Base-by-base conservation (phyloP, 2,329 filamentous ascomycete species). In the Phoma sp. region DNA sequence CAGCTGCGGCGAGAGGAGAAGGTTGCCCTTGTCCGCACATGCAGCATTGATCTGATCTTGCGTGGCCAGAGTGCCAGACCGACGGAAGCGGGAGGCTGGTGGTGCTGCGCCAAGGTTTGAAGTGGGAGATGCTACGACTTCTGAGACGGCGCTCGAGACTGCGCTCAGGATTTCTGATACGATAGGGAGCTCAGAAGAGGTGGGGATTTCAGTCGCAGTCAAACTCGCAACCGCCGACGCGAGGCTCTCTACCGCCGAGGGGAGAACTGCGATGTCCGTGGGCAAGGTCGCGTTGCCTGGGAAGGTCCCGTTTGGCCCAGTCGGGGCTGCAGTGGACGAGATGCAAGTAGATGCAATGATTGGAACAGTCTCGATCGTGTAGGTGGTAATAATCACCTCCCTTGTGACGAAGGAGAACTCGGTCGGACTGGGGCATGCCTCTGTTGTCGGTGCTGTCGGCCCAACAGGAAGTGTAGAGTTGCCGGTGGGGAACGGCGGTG, bases 1-100 rank as follows among this genome's bases (percentile, higher is more conserved):
- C 39, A 73, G 69, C 45, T 56, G 56, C 5, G 68, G 55, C 42
- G 73, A 72, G 29, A 61, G 62, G 7, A 73, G 47, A 37, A 69
- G 54, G 55, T 70, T 72, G 7, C 21, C 45, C 4, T 33, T 42
- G 33, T 64, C 49, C 10, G 55, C 57, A 56, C 68, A 74, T 5
- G 68, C 66, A 28, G 62, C 61, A 18, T 55, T 50, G 42, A 72
- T 68, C 39, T 72, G 68, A 0, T 55, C 56, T 7, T 49, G 57
- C 11, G 67, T 65, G 7, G 72, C 68, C 3, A 56, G 57, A 21
- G 56, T 50, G 26, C 60, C 64, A 14, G 61, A 43, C 9, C 53
- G 53, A 33, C 64, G 60, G 46, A 53, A 51, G 42, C 20, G 40
- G 18, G 40, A 45, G n/a, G 47, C 14, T 2, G 47, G 47, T 21